A percentile compares a stretch with the other conserved stretches of the same genome.
Conservation (phyloP, 176 grass and related monocot genomes). For the Bothriochloa decipiens region DNA sequence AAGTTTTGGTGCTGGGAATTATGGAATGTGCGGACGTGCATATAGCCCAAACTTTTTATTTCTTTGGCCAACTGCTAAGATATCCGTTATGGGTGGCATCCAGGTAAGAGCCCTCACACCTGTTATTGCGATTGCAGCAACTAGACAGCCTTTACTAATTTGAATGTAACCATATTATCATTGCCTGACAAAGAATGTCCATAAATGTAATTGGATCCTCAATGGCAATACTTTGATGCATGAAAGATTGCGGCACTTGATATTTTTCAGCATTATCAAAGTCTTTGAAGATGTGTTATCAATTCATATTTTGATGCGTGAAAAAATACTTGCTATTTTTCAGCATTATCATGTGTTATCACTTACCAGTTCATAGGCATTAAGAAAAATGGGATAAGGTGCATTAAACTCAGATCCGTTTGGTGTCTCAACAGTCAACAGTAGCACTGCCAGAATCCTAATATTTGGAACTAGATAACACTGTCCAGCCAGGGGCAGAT, state of each 20-base stretch:
- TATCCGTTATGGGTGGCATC: conserved; percentile 96
- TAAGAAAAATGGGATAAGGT: neutral
- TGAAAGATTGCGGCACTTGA: neutral
- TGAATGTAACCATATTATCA: neutral
- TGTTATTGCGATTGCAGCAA: neutral
- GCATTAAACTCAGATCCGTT: neutral
- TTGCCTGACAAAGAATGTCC: conserved; percentile 16
- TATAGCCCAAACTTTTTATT: conserved; percentile 96
- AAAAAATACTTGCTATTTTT: neutral
- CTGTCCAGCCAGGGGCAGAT: neutral
- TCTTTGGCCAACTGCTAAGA: conserved; percentile 95
- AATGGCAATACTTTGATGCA: neutral
- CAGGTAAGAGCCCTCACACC: conserved; percentile 61
- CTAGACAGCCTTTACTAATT: neutral
- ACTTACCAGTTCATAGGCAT: neutral
- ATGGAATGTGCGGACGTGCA: conserved; percentile 99
- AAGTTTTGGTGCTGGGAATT: conserved; percentile 98
- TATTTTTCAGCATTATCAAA: neutral
- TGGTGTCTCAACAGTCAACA: neutral
- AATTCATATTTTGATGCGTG: neutral
- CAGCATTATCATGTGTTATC: neutral
- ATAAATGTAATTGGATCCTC: neutral
- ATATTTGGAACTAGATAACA: neutral
- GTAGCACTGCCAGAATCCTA: neutral
- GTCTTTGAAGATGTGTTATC: neutral